Percentiles rank a stretch among this genome's conserved stretches.
Conservation (phyloP, 2,329 filamentous ascomycete genomes). For the Aspergillus pseudoglaucus region DNA sequence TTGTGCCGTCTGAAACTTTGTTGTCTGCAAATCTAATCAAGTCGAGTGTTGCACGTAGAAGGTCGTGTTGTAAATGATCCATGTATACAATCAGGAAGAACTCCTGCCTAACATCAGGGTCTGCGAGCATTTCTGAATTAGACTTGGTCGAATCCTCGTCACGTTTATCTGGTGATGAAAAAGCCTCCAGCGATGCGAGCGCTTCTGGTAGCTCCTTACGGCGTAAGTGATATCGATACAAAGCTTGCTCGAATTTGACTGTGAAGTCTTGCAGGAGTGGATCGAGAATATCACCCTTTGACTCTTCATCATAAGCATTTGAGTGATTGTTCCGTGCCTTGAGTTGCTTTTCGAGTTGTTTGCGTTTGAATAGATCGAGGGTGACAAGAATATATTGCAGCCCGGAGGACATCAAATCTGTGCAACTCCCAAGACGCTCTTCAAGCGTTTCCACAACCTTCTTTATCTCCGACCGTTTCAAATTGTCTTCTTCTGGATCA, state of each 20-base stretch:
- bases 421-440: slow-evolving; percentile 53
- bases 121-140: slow-evolving; percentile 3
- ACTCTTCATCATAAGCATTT: slow-evolving; percentile 41
- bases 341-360: slow-evolving; percentile 23
- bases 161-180: slow-evolving; percentile 21
- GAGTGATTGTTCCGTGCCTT: slow-evolving; percentile 37
- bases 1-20: slow-evolving; percentile 57
- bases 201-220: slow-evolving; percentile 43
- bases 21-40: slow-evolving; percentile 61
- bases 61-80: slow-evolving; percentile 57
- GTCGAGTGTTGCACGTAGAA: slow-evolving; percentile 53
- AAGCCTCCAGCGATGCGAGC: slow-evolving; percentile 36
- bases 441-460: slow-evolving; percentile 22
- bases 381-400: slow-evolving; percentile 54
- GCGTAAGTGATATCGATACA: slow-evolving; percentile 48
- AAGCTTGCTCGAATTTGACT: slow-evolving; percentile 44
- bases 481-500: slow-evolving; percentile 5
- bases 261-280: slow-evolving; percentile 55
- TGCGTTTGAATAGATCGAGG: slow-evolving; percentile 38
- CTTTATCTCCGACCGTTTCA: slow-evolving; percentile 14
- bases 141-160: slow-evolving; percentile 25
- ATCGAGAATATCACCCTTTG: slow-evolving; percentile 42
- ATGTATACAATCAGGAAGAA: slow-evolving; percentile 58
- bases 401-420: slow-evolving; percentile 53
- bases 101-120: slow-evolving; percentile 43